Evolutionary conservation across 441 rosid species (phyloP).

Genomic region (Jatropha multifida): DNA sequence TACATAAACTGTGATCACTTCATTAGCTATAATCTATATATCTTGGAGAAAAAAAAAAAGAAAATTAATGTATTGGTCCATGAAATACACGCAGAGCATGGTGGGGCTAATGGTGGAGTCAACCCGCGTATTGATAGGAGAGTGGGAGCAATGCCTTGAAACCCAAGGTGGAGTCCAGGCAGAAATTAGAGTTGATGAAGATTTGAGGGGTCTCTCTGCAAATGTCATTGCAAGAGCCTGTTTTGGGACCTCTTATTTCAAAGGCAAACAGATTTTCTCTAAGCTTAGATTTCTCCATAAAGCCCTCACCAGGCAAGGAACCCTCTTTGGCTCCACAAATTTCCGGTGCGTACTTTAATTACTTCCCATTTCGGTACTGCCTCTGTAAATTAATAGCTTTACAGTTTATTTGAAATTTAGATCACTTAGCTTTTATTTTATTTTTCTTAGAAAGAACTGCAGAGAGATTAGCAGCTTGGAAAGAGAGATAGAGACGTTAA

Average conservation of each 20-base stretch:
- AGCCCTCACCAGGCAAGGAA: conserved; percentile 45
- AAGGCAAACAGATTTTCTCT: conserved; percentile 70
- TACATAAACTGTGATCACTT: too few species aligned
- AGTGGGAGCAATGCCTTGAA: conserved; percentile 55
- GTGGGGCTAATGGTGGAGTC: conserved; percentile 76
- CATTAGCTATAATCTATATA: too few species aligned
- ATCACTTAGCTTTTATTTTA: not conserved
- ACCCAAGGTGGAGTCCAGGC: conserved; percentile 36
- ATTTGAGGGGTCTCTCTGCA: conserved; percentile 63
- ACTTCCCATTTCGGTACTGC: too few species aligned
- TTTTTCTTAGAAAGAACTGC: conserved; percentile 36
- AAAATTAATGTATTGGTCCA: not conserved
- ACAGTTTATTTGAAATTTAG: too few species aligned
- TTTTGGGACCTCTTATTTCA: conserved; percentile 65
- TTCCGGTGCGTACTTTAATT: conserved; percentile 32
- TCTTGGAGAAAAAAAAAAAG: too few species aligned
- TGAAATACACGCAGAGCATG: conserved; percentile 46
- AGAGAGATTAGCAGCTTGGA: conserved; percentile 46
- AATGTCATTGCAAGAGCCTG: conserved; percentile 77
- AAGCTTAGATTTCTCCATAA: conserved; percentile 72
- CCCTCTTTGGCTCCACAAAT: conserved; percentile 46
- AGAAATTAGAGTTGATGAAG: conserved; percentile 65
- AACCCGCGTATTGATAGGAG: conserved; percentile 43
- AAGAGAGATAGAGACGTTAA: conserved; percentile 55
- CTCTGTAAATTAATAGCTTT: too few species aligned